Conservation (phyloP, 345 rosid species). For the Brassica carinata region DNA sequence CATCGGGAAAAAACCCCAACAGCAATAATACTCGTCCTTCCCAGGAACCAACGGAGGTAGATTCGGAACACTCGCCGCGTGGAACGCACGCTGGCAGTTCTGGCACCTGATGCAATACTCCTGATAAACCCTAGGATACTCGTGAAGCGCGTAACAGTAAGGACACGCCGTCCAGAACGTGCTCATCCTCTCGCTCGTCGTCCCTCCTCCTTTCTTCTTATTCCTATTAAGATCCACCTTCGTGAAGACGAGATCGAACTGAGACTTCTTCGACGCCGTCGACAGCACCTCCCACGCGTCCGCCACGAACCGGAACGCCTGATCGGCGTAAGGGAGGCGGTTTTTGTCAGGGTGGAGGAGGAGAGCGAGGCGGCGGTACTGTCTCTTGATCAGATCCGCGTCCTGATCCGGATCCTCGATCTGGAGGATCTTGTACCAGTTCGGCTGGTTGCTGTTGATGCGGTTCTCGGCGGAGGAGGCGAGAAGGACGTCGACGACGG, state of each 20-base stretch:
- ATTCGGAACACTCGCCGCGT: slow-evolving; percentile 56
- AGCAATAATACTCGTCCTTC: slow-evolving; percentile 75
- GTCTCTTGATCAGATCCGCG: slow-evolving; percentile 66
- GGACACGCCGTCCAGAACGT: slow-evolving; percentile 97
- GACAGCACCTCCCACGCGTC: slow-evolving; percentile 87
- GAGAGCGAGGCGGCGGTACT: slow-evolving; percentile 81
- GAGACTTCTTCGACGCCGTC: slow-evolving; percentile 53
- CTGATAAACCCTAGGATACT: slow-evolving; percentile 78
- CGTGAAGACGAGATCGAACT: slow-evolving; percentile 61
- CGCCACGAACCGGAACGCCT: slow-evolving; percentile 79
- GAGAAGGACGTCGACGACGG: slow-evolving; percentile 76
- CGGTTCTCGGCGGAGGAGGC: slow-evolving; percentile 56
- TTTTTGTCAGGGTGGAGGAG: slow-evolving; percentile 94
- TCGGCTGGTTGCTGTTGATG: slow-evolving; percentile 53
- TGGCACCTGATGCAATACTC: slow-evolving; percentile 82
- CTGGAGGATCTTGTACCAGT: slow-evolving; percentile 88
- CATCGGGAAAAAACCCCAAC: slow-evolving; percentile 87
- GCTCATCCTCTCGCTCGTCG: slow-evolving; percentile 36
- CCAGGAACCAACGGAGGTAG: slow-evolving; percentile 84
- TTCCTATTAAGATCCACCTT: slow-evolving; percentile 56
- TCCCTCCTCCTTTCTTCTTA: slow-evolving; percentile 36
- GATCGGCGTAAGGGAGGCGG: slow-evolving; percentile 66
- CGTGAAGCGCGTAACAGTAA: slow-evolving; percentile 73
- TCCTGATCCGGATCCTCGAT: slow-evolving; percentile 50
- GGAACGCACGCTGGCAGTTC: slow-evolving; percentile 72